Percentiles rank a stretch among this genome's conserved stretches.
These are phyloP conservation scores for Ilyonectria destructans DNA, from an alignment of 2,329 filamentous ascomycete genomes.

Conservation along the genomic window DNA sequence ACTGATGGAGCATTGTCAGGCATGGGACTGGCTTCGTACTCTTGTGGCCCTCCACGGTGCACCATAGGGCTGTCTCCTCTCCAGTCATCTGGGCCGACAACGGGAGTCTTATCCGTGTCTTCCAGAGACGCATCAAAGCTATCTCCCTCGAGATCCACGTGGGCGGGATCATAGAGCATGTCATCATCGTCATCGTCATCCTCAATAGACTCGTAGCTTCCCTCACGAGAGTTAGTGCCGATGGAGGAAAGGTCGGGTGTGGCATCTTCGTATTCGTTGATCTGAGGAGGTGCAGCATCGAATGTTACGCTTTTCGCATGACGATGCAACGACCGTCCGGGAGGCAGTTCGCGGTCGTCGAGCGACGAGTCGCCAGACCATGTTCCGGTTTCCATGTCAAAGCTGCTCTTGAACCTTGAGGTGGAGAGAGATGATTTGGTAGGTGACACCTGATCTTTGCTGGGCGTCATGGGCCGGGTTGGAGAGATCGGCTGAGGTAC, in stretches of 20 bases:
- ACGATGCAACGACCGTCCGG: conserved; percentile 80
- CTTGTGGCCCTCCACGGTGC: conserved; percentile 46
- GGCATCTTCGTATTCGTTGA: conserved; percentile 98
- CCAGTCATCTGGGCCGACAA: conserved; percentile 98
- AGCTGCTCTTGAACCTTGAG: conserved; percentile 76
- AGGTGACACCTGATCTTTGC: conserved; percentile 83
- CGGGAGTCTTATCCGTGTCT: conserved; percentile 96
- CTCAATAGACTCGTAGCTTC: conserved; percentile 91
- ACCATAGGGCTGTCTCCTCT: conserved; percentile 76
- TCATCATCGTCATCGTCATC: conserved; percentile 82
- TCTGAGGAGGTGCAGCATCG: conserved; percentile 90
- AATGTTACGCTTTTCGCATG: conserved; percentile 98
- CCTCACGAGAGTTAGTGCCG: conserved; percentile 90
- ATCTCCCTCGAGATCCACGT: conserved; percentile 73
- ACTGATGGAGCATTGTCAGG: conserved; percentile 65
- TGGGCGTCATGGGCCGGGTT: conserved; percentile 65
- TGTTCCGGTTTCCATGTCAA: conserved; percentile 78
- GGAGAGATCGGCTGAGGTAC: conserved; percentile 55
- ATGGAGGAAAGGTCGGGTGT: conserved; percentile 96
- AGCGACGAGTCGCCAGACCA: conserved; percentile 78
- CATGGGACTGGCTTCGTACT: conserved; percentile 80
- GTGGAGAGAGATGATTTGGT: conserved; percentile 91
- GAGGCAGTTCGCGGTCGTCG: conserved; percentile 73
- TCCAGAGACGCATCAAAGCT: conserved; percentile 97
- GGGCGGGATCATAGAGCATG: conserved; percentile 68